phyloP scores from a whole-genome alignment of 169 alveolate genomes.

The Plasmodium inui region DNA sequence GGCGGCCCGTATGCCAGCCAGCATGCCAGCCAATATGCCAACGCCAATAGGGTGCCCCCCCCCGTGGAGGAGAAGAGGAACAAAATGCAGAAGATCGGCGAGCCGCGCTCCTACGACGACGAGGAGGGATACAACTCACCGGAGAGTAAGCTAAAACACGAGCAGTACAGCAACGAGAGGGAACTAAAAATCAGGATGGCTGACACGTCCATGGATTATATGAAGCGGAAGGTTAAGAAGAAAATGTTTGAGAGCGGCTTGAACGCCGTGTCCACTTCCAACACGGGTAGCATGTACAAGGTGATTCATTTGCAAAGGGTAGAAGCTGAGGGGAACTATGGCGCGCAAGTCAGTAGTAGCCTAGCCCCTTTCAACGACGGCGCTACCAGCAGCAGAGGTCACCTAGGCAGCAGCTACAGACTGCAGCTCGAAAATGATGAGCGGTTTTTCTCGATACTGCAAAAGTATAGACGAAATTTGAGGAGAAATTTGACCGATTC shows the following conservation, averaged over 20 bases:
- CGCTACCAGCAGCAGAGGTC: not conserved
- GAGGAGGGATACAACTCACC: not conserved
- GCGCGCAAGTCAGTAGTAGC: too few species aligned
- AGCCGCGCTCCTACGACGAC: not conserved
- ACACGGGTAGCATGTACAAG: not conserved
- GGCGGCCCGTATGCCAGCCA: too few species aligned
- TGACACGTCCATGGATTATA: not conserved
- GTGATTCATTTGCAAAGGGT: not conserved
- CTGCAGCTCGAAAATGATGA: not conserved
- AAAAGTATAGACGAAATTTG: constrained; percentile 15
- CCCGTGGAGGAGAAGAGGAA: constrained; percentile 1
- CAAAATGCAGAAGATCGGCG: constrained; percentile 8
- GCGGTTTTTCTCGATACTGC: not conserved
- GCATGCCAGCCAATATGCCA: too few species aligned
- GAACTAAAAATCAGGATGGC: constrained; percentile 1
- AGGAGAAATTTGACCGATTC: constrained; percentile 31
- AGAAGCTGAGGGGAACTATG: not conserved
- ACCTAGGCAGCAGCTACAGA: not conserved
- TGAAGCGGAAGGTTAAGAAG: constrained; percentile 9
- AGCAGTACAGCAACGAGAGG: not conserved
- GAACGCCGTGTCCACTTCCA: not conserved
- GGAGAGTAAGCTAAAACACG: not conserved
- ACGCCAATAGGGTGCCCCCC: too few species aligned
- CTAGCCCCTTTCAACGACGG: not conserved
- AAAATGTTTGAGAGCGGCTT: not conserved